Conservation (phyloP, 352 stramenopile genomes). For the Pythium phragmitis region DNA sequence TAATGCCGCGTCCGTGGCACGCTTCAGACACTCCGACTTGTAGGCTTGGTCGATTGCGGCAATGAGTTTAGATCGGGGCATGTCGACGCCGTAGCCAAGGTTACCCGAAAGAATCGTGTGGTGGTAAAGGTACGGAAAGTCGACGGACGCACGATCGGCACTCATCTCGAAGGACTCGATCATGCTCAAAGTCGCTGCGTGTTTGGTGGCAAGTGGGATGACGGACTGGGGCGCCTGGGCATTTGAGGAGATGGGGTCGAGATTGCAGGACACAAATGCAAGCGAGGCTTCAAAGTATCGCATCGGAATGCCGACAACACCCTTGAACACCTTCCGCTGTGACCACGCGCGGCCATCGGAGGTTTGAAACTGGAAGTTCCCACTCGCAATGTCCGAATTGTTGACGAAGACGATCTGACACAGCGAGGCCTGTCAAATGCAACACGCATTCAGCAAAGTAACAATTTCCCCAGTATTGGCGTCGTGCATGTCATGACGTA, state of each 20-base stretch:
- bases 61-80: conserved; percentile 36
- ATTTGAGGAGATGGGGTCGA: conserved; percentile 36
- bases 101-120: conserved; percentile 84
- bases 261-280: conserved; percentile 81
- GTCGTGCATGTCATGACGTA: conserved; percentile 29
- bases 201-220: conserved; percentile 43
- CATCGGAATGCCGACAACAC: conserved; percentile 78
- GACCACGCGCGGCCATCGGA: conserved; percentile 69
- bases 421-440: conserved; percentile 44
- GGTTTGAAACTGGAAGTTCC: conserved; percentile 75
- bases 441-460: conserved; percentile 5
- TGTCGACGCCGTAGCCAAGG: conserved; percentile 75
- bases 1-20: conserved; percentile 57
- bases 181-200: conserved; percentile 55
- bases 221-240: conserved; percentile 28
- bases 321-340: conserved; percentile 71
- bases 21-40: conserved; percentile 64
- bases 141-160: conserved; percentile 62
- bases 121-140: conserved; percentile 85
- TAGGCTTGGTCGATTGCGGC: conserved; percentile 68
- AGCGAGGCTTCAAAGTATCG: conserved; percentile 84
- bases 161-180: conserved; percentile 84
- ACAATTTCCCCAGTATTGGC: background rate
- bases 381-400: conserved; percentile 75
- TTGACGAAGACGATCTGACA: conserved; percentile 88